These are phyloP conservation scores for Fistulinella cinereoalba DNA, from an alignment of 1,284 basidiomycete genomes.

Conservation along the genomic window DNA sequence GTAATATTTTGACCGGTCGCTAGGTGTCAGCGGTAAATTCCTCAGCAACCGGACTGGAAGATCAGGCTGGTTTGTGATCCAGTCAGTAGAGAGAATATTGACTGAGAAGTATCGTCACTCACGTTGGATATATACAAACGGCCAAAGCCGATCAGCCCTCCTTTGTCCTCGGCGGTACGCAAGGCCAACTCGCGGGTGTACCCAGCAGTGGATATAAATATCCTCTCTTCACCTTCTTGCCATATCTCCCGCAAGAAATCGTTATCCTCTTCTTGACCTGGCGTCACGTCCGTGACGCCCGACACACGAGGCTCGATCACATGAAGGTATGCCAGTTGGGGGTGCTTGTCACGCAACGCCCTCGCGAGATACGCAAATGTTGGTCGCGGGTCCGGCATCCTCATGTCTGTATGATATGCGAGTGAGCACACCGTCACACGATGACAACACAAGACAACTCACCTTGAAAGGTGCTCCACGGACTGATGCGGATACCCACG, in stretches of 20 bases:
- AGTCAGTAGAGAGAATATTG: not conserved
- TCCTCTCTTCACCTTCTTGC: slow-evolving; percentile 23
- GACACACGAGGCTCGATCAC: slow-evolving; percentile 45
- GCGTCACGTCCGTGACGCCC: slow-evolving; percentile 9
- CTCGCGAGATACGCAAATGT: slow-evolving; percentile 40
- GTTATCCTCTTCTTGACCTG: slow-evolving; percentile 4
- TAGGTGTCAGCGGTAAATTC: slow-evolving; percentile 14
- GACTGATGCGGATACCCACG: slow-evolving; percentile 52
- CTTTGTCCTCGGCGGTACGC: slow-evolving; percentile 19
- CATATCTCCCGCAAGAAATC: slow-evolving; percentile 35
- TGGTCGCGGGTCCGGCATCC: slow-evolving; percentile 37
- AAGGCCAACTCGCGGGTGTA: slow-evolving; percentile 20
- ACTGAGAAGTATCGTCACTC: not conserved
- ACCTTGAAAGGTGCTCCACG: slow-evolving; percentile 46
- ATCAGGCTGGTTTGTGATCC: slow-evolving; percentile 42
- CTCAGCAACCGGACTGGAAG: slow-evolving; percentile 34
- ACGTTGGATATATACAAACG: slow-evolving; percentile 31
- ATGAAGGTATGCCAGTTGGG: slow-evolving; percentile 57
- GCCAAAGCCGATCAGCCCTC: slow-evolving; percentile 45
- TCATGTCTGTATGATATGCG: slow-evolving; percentile 25
- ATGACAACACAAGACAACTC: not conserved
- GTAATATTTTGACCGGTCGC: slow-evolving; percentile 22
- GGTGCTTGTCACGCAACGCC: slow-evolving; percentile 32
- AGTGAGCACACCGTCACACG: not conserved
- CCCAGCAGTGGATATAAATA: slow-evolving; percentile 50